Evolutionary conservation across 495 filamentous ascomycete genomes (phyloP), one percentile per base, ranked within the genome.

Genomic region (Clohesyomyces aquaticus): DNA sequence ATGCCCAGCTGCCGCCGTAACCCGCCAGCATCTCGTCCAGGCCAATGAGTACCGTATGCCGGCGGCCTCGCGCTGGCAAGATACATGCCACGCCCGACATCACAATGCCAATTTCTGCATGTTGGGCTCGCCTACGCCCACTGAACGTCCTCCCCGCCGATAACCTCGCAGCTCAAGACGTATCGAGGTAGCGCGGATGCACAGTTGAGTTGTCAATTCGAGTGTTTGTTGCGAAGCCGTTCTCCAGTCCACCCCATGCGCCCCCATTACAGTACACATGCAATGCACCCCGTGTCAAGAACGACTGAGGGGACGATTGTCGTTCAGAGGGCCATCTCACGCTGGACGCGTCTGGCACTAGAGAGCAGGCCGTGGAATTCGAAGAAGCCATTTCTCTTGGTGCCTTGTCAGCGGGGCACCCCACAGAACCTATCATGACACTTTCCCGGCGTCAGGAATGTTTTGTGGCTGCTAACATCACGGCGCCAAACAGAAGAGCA

Each of bases 361-460:
- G n/a, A n/a, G n/a, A n/a, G n/a, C n/a, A n/a, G n/a, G n/a, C 32
- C 32, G 14, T 38, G 32, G 6, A 38, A 38, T 38, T 38, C 32
- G 14, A 6, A 38, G 32, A 14, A 38, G 6, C 32, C 6, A 38
- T 6, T 6, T 6, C 32, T 38, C 6, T 14, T 6, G 32, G 32
- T 14, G 32, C 14, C 14, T 38, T 38, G 32, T 38, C 32, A 38
- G 6, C 6, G 32, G 32, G 32, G 32, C 32, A 6, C 6, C 32
- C 22, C 8, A 27, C 43, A 52, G 4, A 22, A 18, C 29, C 22
- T 41, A 4, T 29, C 27, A 12, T 55, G 55, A 59, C 32, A 65
- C 62, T 49, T 49, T 35, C 23, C 47, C 62, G 48, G 62, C 62
- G 29, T 65, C 62, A 65, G 8, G 54, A 11, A 11, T 55, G 62